phyloP scores from a whole-genome alignment of 2,329 filamentous ascomycete species.

The Beauveria bassiana region DNA sequence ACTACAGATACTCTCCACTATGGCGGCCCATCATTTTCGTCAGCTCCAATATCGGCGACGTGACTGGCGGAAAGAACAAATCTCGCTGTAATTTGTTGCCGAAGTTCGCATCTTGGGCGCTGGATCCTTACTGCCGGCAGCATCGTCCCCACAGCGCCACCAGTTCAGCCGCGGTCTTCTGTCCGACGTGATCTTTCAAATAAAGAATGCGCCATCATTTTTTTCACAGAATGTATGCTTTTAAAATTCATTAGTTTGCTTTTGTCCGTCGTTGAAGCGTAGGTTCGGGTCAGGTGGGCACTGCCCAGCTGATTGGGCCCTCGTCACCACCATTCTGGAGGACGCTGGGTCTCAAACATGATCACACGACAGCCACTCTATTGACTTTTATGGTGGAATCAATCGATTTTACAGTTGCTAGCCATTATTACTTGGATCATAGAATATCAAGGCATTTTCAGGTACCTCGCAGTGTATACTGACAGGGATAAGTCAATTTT shows the following conservation, averaged over 20 bases:
- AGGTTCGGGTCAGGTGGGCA: too few relatives aligned
- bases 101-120: not conserved
- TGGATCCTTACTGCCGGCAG: not conserved
- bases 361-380: not conserved
- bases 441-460: not conserved
- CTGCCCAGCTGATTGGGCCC: not conserved
- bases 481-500: not conserved
- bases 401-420: not conserved
- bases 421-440: not conserved
- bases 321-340: not conserved
- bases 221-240: not conserved
- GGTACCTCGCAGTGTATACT: not conserved
- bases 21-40: not conserved
- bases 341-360: not conserved
- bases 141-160: not conserved
- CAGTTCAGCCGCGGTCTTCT: not conserved
- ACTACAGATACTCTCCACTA: not conserved
- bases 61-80: not conserved
- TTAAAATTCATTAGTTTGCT: too few relatives aligned
- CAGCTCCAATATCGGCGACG: not conserved
- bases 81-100: not conserved
- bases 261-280: too few relatives aligned
- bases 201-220: not conserved
- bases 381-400: not conserved
- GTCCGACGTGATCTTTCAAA: not conserved